A percentile compares a stretch with the other conserved stretches of the same genome.
Conservation (phyloP, 495 filamentous ascomycete genomes). For the Penicillium chermesinum region DNA sequence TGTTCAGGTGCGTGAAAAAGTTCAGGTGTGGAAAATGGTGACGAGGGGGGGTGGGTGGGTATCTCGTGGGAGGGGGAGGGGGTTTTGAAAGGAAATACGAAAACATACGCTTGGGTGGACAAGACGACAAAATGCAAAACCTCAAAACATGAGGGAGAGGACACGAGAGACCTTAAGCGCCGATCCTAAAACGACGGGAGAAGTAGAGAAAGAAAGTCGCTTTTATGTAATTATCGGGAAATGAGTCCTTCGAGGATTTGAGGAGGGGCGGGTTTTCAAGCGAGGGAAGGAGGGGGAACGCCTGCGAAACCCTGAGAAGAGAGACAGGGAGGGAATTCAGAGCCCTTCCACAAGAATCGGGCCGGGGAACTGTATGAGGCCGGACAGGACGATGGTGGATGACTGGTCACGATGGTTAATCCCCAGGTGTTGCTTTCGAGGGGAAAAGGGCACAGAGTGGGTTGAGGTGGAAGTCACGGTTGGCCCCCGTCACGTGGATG, state of each 20-base stretch:
- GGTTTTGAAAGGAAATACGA: constrained; percentile 12
- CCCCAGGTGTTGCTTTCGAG: constrained; percentile 19
- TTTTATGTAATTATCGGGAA: constrained; percentile 16
- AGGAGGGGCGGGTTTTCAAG: constrained; percentile 25
- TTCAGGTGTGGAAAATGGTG: not conserved
- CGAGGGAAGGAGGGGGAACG: constrained; percentile 24
- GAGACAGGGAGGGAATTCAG: not conserved
- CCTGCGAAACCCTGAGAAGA: constrained; percentile 24
- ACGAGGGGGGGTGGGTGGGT: constrained; percentile 8
- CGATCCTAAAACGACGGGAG: constrained; percentile 19
- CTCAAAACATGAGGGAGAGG: constrained; percentile 37
- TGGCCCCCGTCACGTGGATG: constrained; percentile 43
- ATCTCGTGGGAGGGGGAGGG: constrained; percentile 13
- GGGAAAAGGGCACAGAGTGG: constrained; percentile 25
- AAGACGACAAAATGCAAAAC: constrained; percentile 30
- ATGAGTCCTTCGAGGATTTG: constrained; percentile 16
- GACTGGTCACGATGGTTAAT: constrained; percentile 18
- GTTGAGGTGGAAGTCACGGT: constrained; percentile 21
- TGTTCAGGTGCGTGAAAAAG: not conserved
- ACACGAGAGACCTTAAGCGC: constrained; percentile 23
- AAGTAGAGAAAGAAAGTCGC: constrained; percentile 15
- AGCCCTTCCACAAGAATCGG: not conserved
- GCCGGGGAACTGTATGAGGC: not conserved
- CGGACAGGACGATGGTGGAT: constrained; percentile 11
- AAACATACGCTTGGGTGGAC: constrained; percentile 41